Conservation (phyloP, 75 land plant genomes). For the Sequoia sempervirens region DNA sequence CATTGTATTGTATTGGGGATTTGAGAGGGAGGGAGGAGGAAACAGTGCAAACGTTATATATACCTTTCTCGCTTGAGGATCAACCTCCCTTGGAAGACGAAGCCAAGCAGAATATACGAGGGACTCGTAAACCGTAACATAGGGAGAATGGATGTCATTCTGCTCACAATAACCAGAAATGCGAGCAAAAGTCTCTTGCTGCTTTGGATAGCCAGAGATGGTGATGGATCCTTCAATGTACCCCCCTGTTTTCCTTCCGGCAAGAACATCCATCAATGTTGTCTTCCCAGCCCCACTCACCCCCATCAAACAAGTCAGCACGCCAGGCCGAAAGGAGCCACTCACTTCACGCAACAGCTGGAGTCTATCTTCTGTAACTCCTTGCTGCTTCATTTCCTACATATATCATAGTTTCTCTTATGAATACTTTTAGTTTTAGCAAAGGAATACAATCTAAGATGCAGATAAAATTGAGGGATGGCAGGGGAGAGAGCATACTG, state of each 20-base stretch:
- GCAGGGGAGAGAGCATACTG: conserved; percentile 21
- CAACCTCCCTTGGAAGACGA: conserved; percentile 21
- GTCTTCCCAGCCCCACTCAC: conserved; percentile 21
- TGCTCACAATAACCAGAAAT: conserved; percentile 12
- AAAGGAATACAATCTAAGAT: no score
- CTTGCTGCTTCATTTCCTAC: conserved; percentile 11
- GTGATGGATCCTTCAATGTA: conserved; percentile 15
- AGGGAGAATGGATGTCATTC: conserved; percentile 25
- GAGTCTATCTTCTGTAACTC: conserved; percentile 4
- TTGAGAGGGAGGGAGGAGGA: neutral
- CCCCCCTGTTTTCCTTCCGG: conserved; percentile 7
- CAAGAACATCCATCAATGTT: conserved; percentile 70
- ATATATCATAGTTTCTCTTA: neutral
- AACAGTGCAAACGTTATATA: neutral
- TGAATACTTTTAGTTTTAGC: neutral
- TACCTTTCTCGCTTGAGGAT: conserved; percentile 8
- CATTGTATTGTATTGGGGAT: neutral
- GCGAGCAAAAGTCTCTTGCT: conserved; percentile 27
- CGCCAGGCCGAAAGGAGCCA: conserved; percentile 13
- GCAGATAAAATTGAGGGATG: neutral
- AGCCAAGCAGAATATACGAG: conserved; percentile 40
- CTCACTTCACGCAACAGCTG: neutral
- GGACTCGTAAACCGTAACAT: conserved; percentile 29
- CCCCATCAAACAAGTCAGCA: conserved; percentile 9
- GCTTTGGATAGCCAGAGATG: conserved; percentile 22